These are phyloP conservation scores for Cercophora newfieldiana DNA, from an alignment of 495 filamentous ascomycete genomes.

Conservation along the genomic window DNA sequence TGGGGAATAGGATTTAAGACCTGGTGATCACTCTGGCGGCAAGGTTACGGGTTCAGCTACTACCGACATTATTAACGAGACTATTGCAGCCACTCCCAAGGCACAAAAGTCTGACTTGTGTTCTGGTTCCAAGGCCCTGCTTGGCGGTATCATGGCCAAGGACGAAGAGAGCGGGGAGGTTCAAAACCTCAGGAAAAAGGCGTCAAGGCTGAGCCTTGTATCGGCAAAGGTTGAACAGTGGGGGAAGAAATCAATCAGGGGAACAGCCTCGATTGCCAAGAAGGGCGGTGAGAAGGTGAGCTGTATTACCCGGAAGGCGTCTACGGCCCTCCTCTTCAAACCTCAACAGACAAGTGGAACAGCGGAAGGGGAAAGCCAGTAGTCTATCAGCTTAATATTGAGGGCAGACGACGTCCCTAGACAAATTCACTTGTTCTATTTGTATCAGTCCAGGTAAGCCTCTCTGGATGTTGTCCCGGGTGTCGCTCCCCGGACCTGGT, in stretches of 20 bases:
- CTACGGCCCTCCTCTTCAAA: slow-evolving; percentile 9
- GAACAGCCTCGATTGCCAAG: slow-evolving; percentile 1
- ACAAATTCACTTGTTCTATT: not conserved
- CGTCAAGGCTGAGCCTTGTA: slow-evolving; percentile 8
- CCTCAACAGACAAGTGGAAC: slow-evolving; percentile 1
- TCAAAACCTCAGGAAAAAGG: slow-evolving; percentile 1
- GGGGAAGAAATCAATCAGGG: slow-evolving; percentile 6
- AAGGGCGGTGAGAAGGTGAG: slow-evolving; percentile 10
- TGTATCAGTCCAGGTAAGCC: too few species aligned
- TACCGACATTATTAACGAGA: not conserved
- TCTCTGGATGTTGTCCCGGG: too few species aligned
- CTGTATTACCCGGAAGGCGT: slow-evolving; percentile 8
- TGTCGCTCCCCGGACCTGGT: too few species aligned
- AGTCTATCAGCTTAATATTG: slow-evolving; percentile 4
- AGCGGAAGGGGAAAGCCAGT: slow-evolving; percentile 8
- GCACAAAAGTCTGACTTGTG: not conserved
- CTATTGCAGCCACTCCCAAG: slow-evolving; percentile 4
- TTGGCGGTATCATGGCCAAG: slow-evolving; percentile 3
- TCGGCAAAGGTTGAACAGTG: slow-evolving; percentile 6
- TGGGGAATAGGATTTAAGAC: not conserved
- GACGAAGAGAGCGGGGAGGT: slow-evolving; percentile 8
- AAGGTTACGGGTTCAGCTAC: slow-evolving; percentile 2
- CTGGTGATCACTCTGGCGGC: slow-evolving; percentile 1
- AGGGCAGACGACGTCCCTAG: slow-evolving; percentile 6
- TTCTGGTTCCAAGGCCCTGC: slow-evolving; percentile 1